Base-by-base conservation (phyloP, 306 rosid genomes). In the Ziziphus jujuba region DNA sequence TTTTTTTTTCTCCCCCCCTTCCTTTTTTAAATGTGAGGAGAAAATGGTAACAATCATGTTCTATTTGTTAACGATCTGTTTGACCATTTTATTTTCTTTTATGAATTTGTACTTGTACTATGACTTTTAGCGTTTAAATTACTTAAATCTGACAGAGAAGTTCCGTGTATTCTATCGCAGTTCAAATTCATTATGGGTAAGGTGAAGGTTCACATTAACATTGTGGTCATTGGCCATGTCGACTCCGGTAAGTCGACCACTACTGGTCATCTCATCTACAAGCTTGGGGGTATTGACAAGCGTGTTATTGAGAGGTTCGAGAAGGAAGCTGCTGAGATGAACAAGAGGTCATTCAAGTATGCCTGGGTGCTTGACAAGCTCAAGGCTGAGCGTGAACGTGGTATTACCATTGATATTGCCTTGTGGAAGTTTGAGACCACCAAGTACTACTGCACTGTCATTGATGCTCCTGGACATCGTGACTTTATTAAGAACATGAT, bases 301-400 rank as follows among this genome's bases (percentile, higher is more conserved):
- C 77, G 77, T 64, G 77, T 72, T 20, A 72, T 72, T 2, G 77
- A 72, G 77, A 72, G 77, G 65, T 72, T 72, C 9, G 77, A 72
- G 77, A 72, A 72, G 77, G 77, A 72, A 28, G 69, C 69, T 19
- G 69, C 69, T 17, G 69, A 64, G 69, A 64, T 64, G 69, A 64
- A 64, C 69, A 72, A 72, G 54, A 63, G 76, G 70, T 72, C 76
- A 7, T 72, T 72, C 70, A 72, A 72, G 70, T 72, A 72, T 34
- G 76, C 76, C 13, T 72, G 76, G 76, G 76, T 72, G 63, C 70
- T 72, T 11, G 76, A 72, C 70, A 72, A 72, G 76, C 76, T 72
- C 12, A 72, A 72, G 76, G 76, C 76, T 19, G 76, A 72, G 70
- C 70, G 76, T 16, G 76, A 72, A 70, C 70, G 76, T 12, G 76